Evolutionary conservation across 2,329 filamentous ascomycete genomes (phyloP).

Genomic region (Dryadomyces quercus-mongolicae): DNA sequence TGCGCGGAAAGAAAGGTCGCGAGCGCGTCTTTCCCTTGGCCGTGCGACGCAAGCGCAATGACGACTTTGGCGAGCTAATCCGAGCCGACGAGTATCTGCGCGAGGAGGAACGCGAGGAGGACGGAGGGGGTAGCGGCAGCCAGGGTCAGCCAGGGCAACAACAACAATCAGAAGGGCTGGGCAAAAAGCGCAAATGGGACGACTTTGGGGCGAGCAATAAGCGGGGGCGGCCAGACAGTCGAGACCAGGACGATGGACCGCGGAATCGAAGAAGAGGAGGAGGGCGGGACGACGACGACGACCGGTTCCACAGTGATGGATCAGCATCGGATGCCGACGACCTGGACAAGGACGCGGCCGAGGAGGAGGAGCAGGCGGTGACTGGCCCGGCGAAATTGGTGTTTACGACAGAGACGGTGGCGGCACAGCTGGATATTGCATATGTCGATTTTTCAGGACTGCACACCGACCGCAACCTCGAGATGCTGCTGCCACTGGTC

Average conservation of each 20-base stretch:
- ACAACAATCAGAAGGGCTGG: conserved; percentile 33
- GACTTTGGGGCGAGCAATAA: conserved; percentile 38
- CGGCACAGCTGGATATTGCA: conserved; percentile 63
- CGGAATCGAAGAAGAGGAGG: neutral
- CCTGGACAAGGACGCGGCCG: conserved; percentile 39
- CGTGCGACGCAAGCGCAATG: conserved; percentile 63
- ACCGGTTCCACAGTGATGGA: conserved; percentile 3
- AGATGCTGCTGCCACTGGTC: conserved; percentile 90
- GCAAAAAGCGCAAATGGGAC: conserved; percentile 92
- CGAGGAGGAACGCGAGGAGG: conserved; percentile 76
- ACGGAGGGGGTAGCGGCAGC: conserved; percentile 33
- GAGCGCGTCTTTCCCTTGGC: conserved; percentile 88
- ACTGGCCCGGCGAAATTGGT: conserved; percentile 65
- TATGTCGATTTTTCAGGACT: conserved; percentile 87
- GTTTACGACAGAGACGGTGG: conserved; percentile 49
- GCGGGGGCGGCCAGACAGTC: neutral
- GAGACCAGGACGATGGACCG: neutral
- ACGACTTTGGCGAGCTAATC: conserved; percentile 92
- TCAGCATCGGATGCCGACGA: neutral
- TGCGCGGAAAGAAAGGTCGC: conserved; percentile 79
- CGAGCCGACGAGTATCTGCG: conserved; percentile 86
- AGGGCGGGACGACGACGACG: conserved; percentile 32
- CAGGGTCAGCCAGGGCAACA: neutral
- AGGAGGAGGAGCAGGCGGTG: conserved; percentile 43
- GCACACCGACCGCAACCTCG: conserved; percentile 85